phyloP scores from a whole-genome alignment of 345 rosid genomes.

The Streptanthus diversifolius region DNA sequence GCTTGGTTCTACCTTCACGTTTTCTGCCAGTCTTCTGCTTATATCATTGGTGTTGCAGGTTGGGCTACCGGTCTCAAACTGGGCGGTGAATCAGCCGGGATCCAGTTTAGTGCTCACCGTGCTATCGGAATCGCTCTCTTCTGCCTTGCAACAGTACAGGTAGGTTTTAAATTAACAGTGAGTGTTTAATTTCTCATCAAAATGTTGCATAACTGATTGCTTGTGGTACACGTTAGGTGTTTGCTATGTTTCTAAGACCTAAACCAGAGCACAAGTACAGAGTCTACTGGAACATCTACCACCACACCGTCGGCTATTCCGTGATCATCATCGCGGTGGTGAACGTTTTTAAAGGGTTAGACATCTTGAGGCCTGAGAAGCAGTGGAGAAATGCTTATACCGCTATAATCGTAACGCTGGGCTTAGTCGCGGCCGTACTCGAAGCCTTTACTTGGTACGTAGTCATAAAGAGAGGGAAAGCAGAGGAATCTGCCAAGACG shows the following conservation, averaged over 20 bases:
- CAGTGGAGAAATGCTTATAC: conserved; percentile 81
- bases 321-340: conserved; percentile 52
- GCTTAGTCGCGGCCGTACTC: conserved; percentile 15
- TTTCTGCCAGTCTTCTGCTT: conserved; percentile 68
- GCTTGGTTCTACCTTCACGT: conserved; percentile 91
- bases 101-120: conserved; percentile 50
- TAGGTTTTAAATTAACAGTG: neutral
- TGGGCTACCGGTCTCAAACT: conserved; percentile 88
- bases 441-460: conserved; percentile 37
- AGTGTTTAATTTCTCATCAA: neutral
- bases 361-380: conserved; percentile 57
- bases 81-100: conserved; percentile 60
- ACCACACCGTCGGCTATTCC: conserved; percentile 60
- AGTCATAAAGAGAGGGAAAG: conserved; percentile 33
- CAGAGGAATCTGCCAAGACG: conserved; percentile 12
- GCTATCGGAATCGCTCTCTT: conserved; percentile 65
- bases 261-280: conserved; percentile 79
- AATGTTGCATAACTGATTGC: neutral
- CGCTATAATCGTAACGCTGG: conserved; percentile 2
- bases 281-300: conserved; percentile 77
- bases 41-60: conserved; percentile 69
- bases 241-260: conserved; percentile 82
- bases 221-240: conserved; percentile 38
- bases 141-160: conserved; percentile 82
- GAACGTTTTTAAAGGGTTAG: conserved; percentile 73